phyloP scores from a whole-genome alignment of 257 asterid species.

The Solanum tarijense region DNA sequence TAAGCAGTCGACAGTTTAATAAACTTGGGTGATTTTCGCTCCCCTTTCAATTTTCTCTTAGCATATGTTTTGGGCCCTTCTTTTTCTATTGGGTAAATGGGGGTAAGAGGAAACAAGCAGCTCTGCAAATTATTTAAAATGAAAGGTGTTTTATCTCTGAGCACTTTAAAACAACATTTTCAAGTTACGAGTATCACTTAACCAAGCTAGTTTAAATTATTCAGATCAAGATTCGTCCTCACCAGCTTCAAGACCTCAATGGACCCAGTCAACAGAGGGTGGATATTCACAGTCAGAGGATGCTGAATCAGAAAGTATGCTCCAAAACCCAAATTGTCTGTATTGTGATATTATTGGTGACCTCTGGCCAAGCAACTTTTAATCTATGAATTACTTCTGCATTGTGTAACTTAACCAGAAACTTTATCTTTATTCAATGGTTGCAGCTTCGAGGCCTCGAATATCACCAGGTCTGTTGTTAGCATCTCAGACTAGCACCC shows the following conservation, averaged over 20 bases:
- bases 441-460: slow-evolving; percentile 47
- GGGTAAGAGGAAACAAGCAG: not conserved
- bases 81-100: not conserved
- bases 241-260: slow-evolving; percentile 31
- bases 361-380: not conserved
- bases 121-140: not conserved
- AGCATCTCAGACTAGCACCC: slow-evolving; percentile 80
- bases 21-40: not conserved
- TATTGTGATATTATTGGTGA: not conserved
- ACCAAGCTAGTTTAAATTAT: slow-evolving; percentile 11
- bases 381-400: not conserved
- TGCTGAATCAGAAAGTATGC: slow-evolving; percentile 46
- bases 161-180: not conserved
- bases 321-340: not conserved
- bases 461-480: slow-evolving; percentile 46
- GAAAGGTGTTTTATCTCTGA: not conserved
- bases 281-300: slow-evolving; percentile 42
- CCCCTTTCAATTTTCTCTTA: not conserved
- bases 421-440: not conserved
- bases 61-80: not conserved
- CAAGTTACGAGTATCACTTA: not conserved
- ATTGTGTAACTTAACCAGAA: not conserved
- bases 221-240: slow-evolving; percentile 42
- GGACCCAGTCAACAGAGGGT: slow-evolving; percentile 41
- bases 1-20: not conserved